These are phyloP conservation scores for Aplosporella prunicola DNA, from an alignment of 2,329 filamentous ascomycete species.

Conservation along the genomic window DNA sequence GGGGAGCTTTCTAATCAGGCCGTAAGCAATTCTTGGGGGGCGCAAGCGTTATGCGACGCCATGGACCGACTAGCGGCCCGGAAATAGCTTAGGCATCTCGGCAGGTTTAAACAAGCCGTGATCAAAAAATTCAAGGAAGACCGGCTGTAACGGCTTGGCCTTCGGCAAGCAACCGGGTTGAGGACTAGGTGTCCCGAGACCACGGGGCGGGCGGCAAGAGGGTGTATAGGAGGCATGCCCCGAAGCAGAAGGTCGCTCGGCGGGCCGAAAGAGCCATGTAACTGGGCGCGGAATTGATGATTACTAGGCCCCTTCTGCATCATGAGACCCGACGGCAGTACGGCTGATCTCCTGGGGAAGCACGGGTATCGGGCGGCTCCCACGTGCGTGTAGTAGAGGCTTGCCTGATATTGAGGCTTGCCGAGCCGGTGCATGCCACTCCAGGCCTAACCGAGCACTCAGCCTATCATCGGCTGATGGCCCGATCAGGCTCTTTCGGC, in stretches of 20 bases:
- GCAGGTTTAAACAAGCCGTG: neutral
- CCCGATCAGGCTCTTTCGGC: constrained; percentile 5
- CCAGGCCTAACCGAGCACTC: too few relatives aligned
- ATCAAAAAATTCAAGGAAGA: neutral
- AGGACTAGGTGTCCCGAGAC: neutral
- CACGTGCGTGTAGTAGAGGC: neutral
- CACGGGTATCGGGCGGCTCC: too few relatives aligned
- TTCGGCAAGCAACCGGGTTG: neutral
- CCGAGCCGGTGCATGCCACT: too few relatives aligned
- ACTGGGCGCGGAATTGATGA: constrained; percentile 1
- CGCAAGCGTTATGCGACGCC: neutral
- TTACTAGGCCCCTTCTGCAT: constrained; percentile 3
- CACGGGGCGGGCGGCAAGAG: neutral
- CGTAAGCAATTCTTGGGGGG: neutral
- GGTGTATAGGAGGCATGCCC: neutral
- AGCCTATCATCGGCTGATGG: constrained; percentile 8
- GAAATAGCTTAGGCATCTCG: neutral
- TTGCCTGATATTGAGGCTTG: too few relatives aligned
- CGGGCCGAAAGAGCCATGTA: neutral
- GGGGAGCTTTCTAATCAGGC: neutral
- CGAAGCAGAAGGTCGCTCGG: constrained; percentile 2
- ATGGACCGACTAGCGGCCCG: neutral
- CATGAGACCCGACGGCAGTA: neutral
- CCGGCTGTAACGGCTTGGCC: neutral
- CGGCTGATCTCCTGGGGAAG: constrained; percentile 2